Evolutionary conservation across 2,329 filamentous ascomycete species (phyloP), one percentile per base, ranked within the genome.

Genomic region (Cladobotryum protrusum): DNA sequence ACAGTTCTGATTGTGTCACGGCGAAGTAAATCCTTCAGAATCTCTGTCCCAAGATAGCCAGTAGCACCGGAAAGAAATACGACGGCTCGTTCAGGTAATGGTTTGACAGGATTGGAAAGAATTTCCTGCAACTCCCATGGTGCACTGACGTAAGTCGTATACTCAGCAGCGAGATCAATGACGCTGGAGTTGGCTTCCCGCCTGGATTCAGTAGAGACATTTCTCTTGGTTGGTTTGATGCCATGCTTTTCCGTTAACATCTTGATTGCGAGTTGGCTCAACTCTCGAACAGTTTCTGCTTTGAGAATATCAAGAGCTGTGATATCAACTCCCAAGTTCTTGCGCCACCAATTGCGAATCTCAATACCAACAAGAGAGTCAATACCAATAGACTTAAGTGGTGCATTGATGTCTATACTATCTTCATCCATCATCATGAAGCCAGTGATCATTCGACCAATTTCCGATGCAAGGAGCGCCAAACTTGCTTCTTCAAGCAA

Each of bases 281-380:
- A 19, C 8, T 29, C 17, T 13, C 32, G 13, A 32, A 48, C 42
- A 5, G 45, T 48, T 12, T 37, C 35, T 7, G 45, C 35, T 6
- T 48, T 48, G 5, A 24, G 11, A 32, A 48, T 48, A 19, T 48
- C 45, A 12, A 48, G 45, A 12, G 42, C 36, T 8, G 17, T 48
- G 18, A 48, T 42, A 18, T 48, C 45, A 12, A 42, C n/a, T 11
- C 36, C 36, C 6, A 48, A 19, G 9, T 15, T 42, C 15, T 24
- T 11, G 7, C 45, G 34, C 13, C 48, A 55, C 53, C 53, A 55
- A 18, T 52, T 53, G 5, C 53, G 45, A 32, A 53, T 47, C 45
- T 55, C 53, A 6, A 55, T 55, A 33, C 44, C 47, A 36, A 53
- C 49, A 6, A 55, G 42, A 9, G 53, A 55, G 45, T 55, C 51